Conservation (phyloP, 805 yeast species). For the Ogataea sp. region DNA sequence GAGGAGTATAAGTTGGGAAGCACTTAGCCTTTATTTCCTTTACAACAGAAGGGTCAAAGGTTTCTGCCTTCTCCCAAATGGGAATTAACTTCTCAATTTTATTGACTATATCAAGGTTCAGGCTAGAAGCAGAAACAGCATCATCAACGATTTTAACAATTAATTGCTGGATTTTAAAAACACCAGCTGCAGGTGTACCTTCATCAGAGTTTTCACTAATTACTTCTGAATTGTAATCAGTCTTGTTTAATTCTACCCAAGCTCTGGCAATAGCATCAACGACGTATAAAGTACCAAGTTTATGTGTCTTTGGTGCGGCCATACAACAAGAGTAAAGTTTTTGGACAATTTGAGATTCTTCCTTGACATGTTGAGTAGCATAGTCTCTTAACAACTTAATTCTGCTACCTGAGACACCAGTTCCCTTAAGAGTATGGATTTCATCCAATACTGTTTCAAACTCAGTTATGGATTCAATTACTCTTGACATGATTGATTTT, state of each 20-base stretch:
- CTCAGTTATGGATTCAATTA: slow-evolving; percentile 21
- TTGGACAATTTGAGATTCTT: slow-evolving; percentile 44
- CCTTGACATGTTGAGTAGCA: slow-evolving; percentile 57
- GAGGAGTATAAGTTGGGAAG: slow-evolving; percentile 64
- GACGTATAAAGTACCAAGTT: slow-evolving; percentile 84
- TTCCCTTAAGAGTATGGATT: slow-evolving; percentile 56
- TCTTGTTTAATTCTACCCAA: slow-evolving; percentile 63
- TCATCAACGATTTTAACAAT: slow-evolving; percentile 59
- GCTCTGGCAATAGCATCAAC: slow-evolving; percentile 89
- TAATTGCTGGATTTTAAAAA: slow-evolving; percentile 52
- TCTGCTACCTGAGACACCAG: slow-evolving; percentile 94
- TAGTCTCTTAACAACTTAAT: slow-evolving; percentile 77
- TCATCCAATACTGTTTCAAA: slow-evolving; percentile 42
- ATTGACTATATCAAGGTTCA: slow-evolving; percentile 46
- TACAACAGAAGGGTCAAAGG: slow-evolving; percentile 57
- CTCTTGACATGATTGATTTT: neutral
- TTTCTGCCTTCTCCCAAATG: slow-evolving; percentile 83
- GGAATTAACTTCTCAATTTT: slow-evolving; percentile 80
- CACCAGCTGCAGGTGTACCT: slow-evolving; percentile 72
- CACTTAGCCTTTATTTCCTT: slow-evolving; percentile 48
- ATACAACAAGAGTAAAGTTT: slow-evolving; percentile 60
- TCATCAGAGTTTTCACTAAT: slow-evolving; percentile 44
- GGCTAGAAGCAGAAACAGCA: slow-evolving; percentile 45
- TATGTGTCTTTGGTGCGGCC: slow-evolving; percentile 69
- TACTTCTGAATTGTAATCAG: slow-evolving; percentile 32